phyloP scores from a whole-genome alignment of 2,329 filamentous ascomycete species.

The Nothophaeocryptopus gaeumannii region DNA sequence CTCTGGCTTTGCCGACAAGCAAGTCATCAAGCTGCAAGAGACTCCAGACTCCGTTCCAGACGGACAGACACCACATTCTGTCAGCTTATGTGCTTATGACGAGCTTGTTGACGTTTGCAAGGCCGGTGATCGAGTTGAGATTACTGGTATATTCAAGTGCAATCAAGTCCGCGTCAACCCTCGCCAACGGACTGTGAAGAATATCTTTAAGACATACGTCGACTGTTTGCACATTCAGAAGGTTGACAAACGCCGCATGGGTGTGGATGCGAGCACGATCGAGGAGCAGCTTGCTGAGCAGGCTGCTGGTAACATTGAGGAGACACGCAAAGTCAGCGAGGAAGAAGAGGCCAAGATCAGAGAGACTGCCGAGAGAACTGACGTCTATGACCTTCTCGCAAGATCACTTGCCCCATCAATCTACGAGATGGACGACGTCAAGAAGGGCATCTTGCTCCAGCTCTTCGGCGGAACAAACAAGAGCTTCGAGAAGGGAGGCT shows the following conservation, averaged over 20 bases:
- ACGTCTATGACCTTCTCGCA: slow-evolving; percentile 89
- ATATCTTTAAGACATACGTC: slow-evolving; percentile 96
- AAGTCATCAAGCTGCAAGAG: slow-evolving; percentile 97
- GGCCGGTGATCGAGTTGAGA: slow-evolving; percentile 90
- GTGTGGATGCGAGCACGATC: slow-evolving; percentile 83
- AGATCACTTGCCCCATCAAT: slow-evolving; percentile 91
- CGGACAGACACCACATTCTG: slow-evolving; percentile 94
- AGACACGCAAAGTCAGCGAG: slow-evolving; percentile 75
- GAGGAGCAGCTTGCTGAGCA: slow-evolving; percentile 76
- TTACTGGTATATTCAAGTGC: slow-evolving; percentile 95
- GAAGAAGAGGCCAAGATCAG: slow-evolving; percentile 90
- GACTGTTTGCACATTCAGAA: slow-evolving; percentile 96
- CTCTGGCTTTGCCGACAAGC: slow-evolving; percentile 92
- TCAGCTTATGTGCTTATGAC: slow-evolving; percentile 93
- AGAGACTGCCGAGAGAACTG: slow-evolving; percentile 71
- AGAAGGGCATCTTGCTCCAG: slow-evolving; percentile 95
- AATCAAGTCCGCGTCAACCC: slow-evolving; percentile 93
- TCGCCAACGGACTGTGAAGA: slow-evolving; percentile 86
- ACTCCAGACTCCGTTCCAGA: slow-evolving; percentile 93
- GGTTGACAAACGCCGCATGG: slow-evolving; percentile 90
- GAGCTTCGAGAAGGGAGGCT: slow-evolving; percentile 92
- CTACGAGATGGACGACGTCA: slow-evolving; percentile 97
- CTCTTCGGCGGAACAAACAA: slow-evolving; percentile 98
- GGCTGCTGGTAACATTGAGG: slow-evolving; percentile 69
- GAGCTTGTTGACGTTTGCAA: slow-evolving; percentile 98